phyloP scores from a whole-genome alignment of 2,329 filamentous ascomycete genomes.

The Westerdykella ornata region DNA sequence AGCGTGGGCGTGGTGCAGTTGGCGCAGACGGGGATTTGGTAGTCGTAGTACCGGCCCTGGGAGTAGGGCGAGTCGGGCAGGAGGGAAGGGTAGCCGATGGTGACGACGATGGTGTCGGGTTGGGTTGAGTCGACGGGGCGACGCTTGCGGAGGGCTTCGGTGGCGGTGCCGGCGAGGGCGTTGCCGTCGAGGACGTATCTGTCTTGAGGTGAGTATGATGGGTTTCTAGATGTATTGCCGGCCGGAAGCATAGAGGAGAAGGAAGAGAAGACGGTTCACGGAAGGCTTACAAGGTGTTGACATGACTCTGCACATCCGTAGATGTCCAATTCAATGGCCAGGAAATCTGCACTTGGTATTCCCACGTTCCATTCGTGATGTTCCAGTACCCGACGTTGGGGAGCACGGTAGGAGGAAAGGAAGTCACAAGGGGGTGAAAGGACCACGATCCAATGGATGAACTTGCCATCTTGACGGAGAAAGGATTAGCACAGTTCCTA shows the following conservation, averaged over 20 bases:
- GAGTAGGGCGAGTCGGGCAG: slow-evolving; percentile 1
- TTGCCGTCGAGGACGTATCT: slow-evolving; percentile 3
- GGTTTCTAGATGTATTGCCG: not conserved
- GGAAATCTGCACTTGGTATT: slow-evolving; percentile 2
- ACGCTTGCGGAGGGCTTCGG: slow-evolving; percentile 1
- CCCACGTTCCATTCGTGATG: not conserved
- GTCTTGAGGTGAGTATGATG: not conserved
- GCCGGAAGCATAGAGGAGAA: not conserved
- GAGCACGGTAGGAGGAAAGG: not conserved
- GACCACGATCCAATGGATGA: not conserved
- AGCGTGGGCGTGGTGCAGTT: not conserved
- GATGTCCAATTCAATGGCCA: slow-evolving; percentile 1
- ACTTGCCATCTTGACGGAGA: not conserved
- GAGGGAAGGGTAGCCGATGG: not conserved
- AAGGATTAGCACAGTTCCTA: no score
- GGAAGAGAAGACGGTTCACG: not conserved
- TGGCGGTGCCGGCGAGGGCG: slow-evolving; percentile 1
- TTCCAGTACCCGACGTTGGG: not conserved
- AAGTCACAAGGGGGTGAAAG: not conserved
- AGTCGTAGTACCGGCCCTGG: slow-evolving; percentile 1
- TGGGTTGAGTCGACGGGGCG: not conserved
- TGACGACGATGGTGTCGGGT: slow-evolving; percentile 1
- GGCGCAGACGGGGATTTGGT: slow-evolving; percentile 1
- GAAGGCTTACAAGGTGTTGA: not conserved
- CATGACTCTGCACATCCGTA: not conserved